Conservation (phyloP, 2,329 filamentous ascomycete genomes). For the Talaromyces verruculosus region DNA sequence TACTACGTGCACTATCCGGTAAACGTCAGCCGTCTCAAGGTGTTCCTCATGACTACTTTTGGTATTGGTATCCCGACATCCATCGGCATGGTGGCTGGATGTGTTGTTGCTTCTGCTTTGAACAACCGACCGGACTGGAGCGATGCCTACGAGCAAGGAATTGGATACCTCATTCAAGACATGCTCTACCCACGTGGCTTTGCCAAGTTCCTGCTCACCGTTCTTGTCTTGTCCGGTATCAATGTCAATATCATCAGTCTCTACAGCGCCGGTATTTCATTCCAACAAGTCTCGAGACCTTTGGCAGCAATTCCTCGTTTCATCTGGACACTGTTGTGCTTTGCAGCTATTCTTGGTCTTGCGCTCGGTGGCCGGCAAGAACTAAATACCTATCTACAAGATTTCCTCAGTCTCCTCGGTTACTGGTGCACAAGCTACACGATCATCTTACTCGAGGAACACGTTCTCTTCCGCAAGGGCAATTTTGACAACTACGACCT, state of each 20-base stretch:
- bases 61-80: slow-evolving; percentile 52
- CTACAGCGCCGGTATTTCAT: slow-evolving; percentile 38
- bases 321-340: slow-evolving; percentile 51
- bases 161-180: slow-evolving; percentile 49
- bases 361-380: slow-evolving; percentile 47
- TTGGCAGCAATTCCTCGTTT: slow-evolving; percentile 49
- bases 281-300: slow-evolving; percentile 45
- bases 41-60: slow-evolving; percentile 51
- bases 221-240: slow-evolving; percentile 45
- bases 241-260: slow-evolving; percentile 51
- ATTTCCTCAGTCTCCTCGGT: slow-evolving; percentile 52
- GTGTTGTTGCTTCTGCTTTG: slow-evolving; percentile 46
- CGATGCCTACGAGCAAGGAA: slow-evolving; percentile 39
- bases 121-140: slow-evolving; percentile 45
- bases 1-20: slow-evolving; percentile 53
- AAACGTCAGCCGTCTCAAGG: slow-evolving; percentile 47
- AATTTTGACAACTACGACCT: slow-evolving; percentile 49
- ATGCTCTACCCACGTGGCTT: slow-evolving; percentile 50
- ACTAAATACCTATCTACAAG: slow-evolving; percentile 47
- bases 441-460: slow-evolving; percentile 51
- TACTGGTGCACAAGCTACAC: slow-evolving; percentile 55
- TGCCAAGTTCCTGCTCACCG: slow-evolving; percentile 46
- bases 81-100: slow-evolving; percentile 51
- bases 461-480: slow-evolving; percentile 50
- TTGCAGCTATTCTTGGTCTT: slow-evolving; percentile 48